Base-by-base conservation (phyloP, 352 stramenopile species). In the Globisporangium canariense region DNA sequence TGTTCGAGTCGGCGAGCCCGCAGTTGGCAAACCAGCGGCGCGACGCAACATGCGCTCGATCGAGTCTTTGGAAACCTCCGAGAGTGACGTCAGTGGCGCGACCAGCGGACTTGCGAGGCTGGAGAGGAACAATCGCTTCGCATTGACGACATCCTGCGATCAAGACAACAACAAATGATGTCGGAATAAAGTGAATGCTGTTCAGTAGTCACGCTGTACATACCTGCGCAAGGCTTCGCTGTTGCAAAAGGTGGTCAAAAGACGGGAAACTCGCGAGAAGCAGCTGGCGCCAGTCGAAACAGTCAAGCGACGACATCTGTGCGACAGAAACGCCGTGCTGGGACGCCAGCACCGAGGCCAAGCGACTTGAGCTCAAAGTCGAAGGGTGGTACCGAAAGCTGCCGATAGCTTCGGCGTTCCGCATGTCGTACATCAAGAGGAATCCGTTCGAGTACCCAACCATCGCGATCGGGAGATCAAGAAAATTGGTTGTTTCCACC, bases 361-460 rank as follows among this genome's bases (percentile, higher is more conserved):
- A 52, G 8, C 14, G 34, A 36, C 1, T 54, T 38, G 38, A 20
- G 25, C 25, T 63, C 28, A 22, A 45, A 7, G 11, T 43, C 11
- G 25, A 6, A 28, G 56, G 62, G 18, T 55, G 52, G 11, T 65
- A 67, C 4, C 66, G 62, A 2, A 88, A 51, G 57, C 75, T 86
- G 11, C 68, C 71, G 20, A 86, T 74, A 0, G 78, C 79, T 16
- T 78, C 68, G 10, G 69, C 78, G 4, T 60, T 75, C 45, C 77
- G 74, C 18, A 78, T 58, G 25, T 90, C 76, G 57, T 83, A 83
- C 1, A 88, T 55, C 55, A 88, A 34, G 13, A 70, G 54, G 30
- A 75, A 76, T 6, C 79, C 79, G 30, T 71, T 86, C 38, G 78
- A 88, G 56, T 73, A 87, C 18, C 66, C 61, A 6, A 89, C 49